Evolutionary conservation across 1,284 basidiomycete species (phyloP).

Genomic region (Butyriboletus pseudospeciosus): DNA sequence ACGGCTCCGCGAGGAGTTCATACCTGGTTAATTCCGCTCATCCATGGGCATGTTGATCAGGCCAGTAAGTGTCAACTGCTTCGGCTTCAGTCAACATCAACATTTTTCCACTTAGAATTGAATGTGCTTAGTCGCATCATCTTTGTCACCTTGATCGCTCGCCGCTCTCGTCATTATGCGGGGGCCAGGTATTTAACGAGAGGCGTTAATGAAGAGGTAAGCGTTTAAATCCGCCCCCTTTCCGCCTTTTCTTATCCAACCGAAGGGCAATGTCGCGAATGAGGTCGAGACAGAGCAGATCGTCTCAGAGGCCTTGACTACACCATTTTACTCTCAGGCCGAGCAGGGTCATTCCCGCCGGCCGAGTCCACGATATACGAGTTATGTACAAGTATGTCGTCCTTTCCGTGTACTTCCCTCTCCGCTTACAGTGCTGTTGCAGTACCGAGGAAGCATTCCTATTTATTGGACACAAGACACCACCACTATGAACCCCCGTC

Average conservation of each 20-base stretch:
- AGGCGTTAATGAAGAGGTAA: slow-evolving; percentile 87
- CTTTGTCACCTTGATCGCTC: slow-evolving; percentile 91
- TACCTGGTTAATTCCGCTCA: slow-evolving; percentile 85
- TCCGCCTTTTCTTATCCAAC: neutral
- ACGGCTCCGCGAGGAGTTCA: slow-evolving; percentile 30
- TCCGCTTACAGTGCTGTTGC: neutral
- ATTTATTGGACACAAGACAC: slow-evolving; percentile 96
- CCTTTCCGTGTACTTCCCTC: neutral
- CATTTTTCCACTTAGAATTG: slow-evolving; percentile 59
- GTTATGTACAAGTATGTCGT: slow-evolving; percentile 74
- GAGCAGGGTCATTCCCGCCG: slow-evolving; percentile 40
- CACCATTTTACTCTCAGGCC: slow-evolving; percentile 76
- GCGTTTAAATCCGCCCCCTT: neutral
- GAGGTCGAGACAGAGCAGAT: slow-evolving; percentile 99
- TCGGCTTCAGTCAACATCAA: neutral
- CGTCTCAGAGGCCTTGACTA: slow-evolving; percentile 90
- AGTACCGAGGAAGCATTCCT: slow-evolving; percentile 95
- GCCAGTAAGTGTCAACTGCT: slow-evolving; percentile 64
- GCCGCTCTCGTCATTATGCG: slow-evolving; percentile 92
- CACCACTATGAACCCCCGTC: slow-evolving; percentile 85
- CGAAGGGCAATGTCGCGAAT: slow-evolving; percentile 94
- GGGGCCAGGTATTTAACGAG: slow-evolving; percentile 94
- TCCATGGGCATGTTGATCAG: slow-evolving; percentile 98
- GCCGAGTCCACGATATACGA: slow-evolving; percentile 85
- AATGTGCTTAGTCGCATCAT: slow-evolving; percentile 87